Evolutionary conservation across 2,329 filamentous ascomycete genomes (phyloP), one percentile per base, ranked within the genome.

Genomic region (Tolypocladium capitatum): DNA sequence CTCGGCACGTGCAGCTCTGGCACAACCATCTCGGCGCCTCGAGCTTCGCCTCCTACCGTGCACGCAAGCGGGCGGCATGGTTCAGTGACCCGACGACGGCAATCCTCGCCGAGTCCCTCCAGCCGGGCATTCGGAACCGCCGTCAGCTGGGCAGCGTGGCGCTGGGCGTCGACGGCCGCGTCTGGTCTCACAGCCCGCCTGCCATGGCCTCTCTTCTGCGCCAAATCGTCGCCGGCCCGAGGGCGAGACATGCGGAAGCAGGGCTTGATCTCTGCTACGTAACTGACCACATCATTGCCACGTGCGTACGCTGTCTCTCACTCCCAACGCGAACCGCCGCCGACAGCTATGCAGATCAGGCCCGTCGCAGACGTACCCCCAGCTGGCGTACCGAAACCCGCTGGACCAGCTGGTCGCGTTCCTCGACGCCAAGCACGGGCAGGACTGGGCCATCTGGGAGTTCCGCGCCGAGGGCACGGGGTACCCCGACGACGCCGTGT

Each of bases 391-490:
- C 68, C 86, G 92, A 60, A 98, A 95, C 61, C 91, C 91, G 0
- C 81, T 95, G 45, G 84, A 94, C 60, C 78, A 83, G 35, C 79
- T 98, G 21, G 87, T 97, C 50, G 77, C 79, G 53, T 98, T 91
- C 63, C 82, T 98, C 52, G 88, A 97, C 66, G 71, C 75, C 41
- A 87, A 89, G 59, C 92, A 98, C 66, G 83, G 77, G 28, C 69
- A 80, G 27, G 72, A 92, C 53, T 98, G 92, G 92, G 81, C 84
- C 3, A 95, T 98, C 58, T 98, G 91, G 88, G 92, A 98, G 68
- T 98, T 98, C 58, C 83, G 92, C 42, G 92, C 89, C 33, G 92
- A 98, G 64, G 92, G 92, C 5, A 96, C 92, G 0, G 92, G 92
- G 1, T 98, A 98, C 59, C 89, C 89, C 0, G 92, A 98, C 60